Percentiles rank a stretch among this genome's conserved stretches.
These are phyloP conservation scores for Fremontodendron californicum DNA, from an alignment of 345 rosid genomes.

Conservation along the genomic window DNA sequence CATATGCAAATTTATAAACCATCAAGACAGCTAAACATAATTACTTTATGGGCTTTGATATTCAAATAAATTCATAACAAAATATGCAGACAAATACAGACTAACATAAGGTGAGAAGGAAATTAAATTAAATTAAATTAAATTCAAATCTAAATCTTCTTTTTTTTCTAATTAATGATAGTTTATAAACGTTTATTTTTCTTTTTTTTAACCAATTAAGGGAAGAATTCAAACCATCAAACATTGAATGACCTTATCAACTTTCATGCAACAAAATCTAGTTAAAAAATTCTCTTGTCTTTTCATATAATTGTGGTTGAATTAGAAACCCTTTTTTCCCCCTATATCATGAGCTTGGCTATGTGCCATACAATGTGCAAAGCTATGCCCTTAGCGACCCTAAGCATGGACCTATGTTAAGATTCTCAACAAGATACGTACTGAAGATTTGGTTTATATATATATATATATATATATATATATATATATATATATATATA, in stretches of 20 bases:
- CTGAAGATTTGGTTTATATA: not conserved
- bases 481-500: too few species aligned
- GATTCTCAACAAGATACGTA: not conserved
- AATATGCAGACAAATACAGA: not conserved
- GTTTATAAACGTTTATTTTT: too few species aligned
- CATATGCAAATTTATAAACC: not conserved
- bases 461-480: too few species aligned
- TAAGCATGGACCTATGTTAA: not conserved
- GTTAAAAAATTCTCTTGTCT: not conserved
- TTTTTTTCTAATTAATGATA: too few species aligned
- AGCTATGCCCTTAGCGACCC: not conserved
- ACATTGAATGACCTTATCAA: not conserved
- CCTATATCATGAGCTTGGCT: too few species aligned
- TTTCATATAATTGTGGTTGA: too few species aligned
- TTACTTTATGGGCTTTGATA: not conserved
- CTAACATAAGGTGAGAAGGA: too few species aligned
- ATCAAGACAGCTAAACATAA: not conserved
- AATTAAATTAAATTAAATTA: too few species aligned
- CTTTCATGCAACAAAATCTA: not conserved
- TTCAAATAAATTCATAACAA: not conserved
- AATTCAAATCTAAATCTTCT: too few species aligned
- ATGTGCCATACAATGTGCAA: constrained; percentile 17
- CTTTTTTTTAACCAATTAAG: too few species aligned
- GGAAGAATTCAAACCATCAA: not conserved
- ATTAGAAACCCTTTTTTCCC: too few species aligned